Conservation (phyloP, 2,329 filamentous ascomycete species). For the Pestalotiopsis fici region DNA sequence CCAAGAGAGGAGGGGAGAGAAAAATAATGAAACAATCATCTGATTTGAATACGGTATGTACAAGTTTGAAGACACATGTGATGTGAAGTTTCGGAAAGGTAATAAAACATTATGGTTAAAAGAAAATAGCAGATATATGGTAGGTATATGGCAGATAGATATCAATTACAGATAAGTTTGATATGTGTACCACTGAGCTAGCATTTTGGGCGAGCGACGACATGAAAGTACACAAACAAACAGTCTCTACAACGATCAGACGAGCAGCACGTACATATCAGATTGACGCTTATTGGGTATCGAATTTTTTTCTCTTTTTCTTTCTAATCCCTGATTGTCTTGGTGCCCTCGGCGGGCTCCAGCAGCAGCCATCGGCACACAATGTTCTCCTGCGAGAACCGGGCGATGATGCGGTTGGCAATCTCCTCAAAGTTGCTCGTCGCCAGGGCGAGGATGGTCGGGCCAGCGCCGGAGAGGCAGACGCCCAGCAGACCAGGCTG, state of each 20-base stretch:
- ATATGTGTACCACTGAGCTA: no score
- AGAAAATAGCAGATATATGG: no score
- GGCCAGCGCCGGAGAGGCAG: constrained; percentile 91
- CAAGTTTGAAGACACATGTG: no score
- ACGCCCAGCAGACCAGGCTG: constrained; percentile 91
- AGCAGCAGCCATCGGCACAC: constrained; percentile 84
- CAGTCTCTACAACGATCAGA: not conserved
- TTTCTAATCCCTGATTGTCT: constrained; percentile 17
- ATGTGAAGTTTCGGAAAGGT: no score
- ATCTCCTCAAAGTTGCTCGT: constrained; percentile 89
- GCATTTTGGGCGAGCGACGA: no score
- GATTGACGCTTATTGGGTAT: not conserved
- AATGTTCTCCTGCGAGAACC: constrained; percentile 74
- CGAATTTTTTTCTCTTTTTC: not conserved
- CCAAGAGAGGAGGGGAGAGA: no score
- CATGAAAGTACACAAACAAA: no score
- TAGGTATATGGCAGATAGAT: no score
- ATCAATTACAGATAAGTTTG: no score
- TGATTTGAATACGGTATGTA: no score
- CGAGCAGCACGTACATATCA: not conserved
- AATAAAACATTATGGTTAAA: no score
- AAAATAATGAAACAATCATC: no score
- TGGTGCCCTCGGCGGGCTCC: constrained; percentile 77
- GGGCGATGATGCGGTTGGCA: constrained; percentile 73
- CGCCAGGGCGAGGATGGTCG: constrained; percentile 90